Evolutionary conservation across 352 stramenopile genomes (phyloP), one percentile per base, ranked within the genome.

Genomic region (Phytophthora hybrid): DNA sequence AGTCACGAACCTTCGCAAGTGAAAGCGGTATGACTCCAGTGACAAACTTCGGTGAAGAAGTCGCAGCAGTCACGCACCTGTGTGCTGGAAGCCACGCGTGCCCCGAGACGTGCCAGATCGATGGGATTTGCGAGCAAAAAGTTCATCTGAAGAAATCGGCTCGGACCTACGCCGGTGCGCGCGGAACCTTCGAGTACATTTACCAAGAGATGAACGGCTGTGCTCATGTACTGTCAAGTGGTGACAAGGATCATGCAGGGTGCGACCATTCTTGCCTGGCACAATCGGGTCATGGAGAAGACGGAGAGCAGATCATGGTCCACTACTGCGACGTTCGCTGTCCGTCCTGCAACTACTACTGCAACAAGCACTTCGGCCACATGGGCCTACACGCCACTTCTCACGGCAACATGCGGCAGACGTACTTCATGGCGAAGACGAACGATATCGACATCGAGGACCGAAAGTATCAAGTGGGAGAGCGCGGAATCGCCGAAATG

Each of bases 401-500:
- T 0, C 87, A 93, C 16, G 85, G 84, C 2, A 94, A 94, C 72
- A 94, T 92, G 85, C 73, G 72, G 21, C 81, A 90, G 57, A 93
- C 79, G 8, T 88, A 84, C 57, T 93, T 93, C 37, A 32, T 91
- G 14, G 81, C 82, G 0, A 85, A 92, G 52, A 69, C 65, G 1
- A 63, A 72, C 0, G 71, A 89, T 5, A 82, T 94, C 9, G 85
- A 93, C 46, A 37, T 85, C 72, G 61, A 75, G 18, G 74, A 77
- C 31, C 73, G 77, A 0, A 74, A 82, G 49, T 85, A 82, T 26
- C 55, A 73, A 67, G 71, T 73, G 14, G 80, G 80, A 4, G 78
- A 87, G 46, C 58, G 29, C 1, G 78, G 75, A 1, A 80, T 66
- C 21, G 69, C 80, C 3, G 80, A 88, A 54, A 88, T 85, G 70